Conservation (phyloP, 108 stramenopile species). For the Conticribra guillardii region DNA sequence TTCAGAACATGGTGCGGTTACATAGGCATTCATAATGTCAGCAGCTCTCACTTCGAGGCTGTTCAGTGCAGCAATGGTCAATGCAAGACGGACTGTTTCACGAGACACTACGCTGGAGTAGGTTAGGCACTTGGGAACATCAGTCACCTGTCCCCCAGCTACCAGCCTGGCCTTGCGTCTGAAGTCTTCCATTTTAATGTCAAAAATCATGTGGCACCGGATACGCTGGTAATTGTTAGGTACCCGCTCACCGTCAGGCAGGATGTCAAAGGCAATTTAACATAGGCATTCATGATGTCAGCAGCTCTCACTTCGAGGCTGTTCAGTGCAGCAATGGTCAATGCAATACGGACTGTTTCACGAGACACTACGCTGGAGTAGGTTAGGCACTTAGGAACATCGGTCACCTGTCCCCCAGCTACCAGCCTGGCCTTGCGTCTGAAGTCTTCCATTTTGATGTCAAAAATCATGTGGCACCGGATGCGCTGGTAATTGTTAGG, state of each 20-base stretch:
- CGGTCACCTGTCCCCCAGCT: too few species aligned
- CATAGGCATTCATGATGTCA: too few species aligned
- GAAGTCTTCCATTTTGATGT: neutral
- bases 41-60: too few species aligned
- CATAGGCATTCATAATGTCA: too few species aligned
- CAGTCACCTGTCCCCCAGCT: too few species aligned
- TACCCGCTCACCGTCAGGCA: neutral
- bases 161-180: constrained; percentile 53
- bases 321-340: too few species aligned
- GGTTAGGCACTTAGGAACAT: constrained; percentile 38
- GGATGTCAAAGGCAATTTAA: neutral
- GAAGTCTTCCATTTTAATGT: constrained; percentile 23
- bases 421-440: too few species aligned
- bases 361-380: too few species aligned
- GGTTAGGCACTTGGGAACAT: constrained; percentile 38
- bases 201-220: neutral
- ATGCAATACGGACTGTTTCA: too few species aligned
- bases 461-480: neutral
- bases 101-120: constrained; percentile 44
- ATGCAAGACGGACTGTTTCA: too few species aligned
- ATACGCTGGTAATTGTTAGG: neutral
- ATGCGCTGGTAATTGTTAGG: neutral
- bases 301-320: too few species aligned
- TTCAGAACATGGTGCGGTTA: constrained; percentile 28
- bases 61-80: too few species aligned